phyloP scores from a whole-genome alignment of 805 yeast species.

The Helenozyma rhizophorensis region DNA sequence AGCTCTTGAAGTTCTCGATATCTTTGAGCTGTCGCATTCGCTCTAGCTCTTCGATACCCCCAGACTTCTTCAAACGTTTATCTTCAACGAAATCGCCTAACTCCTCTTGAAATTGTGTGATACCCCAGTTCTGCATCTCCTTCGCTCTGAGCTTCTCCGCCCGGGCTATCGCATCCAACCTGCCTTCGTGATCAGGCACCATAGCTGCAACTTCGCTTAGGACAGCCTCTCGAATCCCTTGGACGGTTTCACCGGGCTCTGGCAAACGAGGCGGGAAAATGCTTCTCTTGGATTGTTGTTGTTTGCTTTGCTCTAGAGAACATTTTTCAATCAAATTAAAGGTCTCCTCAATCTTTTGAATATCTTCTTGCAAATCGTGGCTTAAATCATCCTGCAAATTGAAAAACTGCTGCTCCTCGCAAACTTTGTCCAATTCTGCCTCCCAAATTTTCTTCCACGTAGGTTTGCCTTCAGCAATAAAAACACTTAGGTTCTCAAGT shows the following conservation, averaged over 20 bases:
- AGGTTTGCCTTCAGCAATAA: slow-evolving; percentile 66
- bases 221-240: slow-evolving; percentile 68
- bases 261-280: slow-evolving; percentile 40
- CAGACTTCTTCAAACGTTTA: slow-evolving; percentile 69
- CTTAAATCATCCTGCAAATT: slow-evolving; percentile 85
- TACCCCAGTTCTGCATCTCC: slow-evolving; percentile 54
- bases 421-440: slow-evolving; percentile 78
- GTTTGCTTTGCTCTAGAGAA: slow-evolving; percentile 69
- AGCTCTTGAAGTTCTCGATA: slow-evolving; percentile 59
- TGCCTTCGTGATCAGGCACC: slow-evolving; percentile 75
- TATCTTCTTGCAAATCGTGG: slow-evolving; percentile 73
- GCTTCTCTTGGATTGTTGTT: slow-evolving; percentile 41
- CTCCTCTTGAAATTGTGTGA: slow-evolving; percentile 77
- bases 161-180: slow-evolving; percentile 83
- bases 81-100: slow-evolving; percentile 80
- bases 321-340: slow-evolving; percentile 77
- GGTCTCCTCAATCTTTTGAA: slow-evolving; percentile 76
- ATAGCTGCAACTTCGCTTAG: slow-evolving; percentile 74
- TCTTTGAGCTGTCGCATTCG: slow-evolving; percentile 63
- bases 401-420: slow-evolving; percentile 91
- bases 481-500: slow-evolving; percentile 52
- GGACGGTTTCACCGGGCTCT: slow-evolving; percentile 60
- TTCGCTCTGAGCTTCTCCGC: slow-evolving; percentile 79
- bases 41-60: slow-evolving; percentile 88
- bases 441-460: slow-evolving; percentile 94